Percentiles rank a stretch among this genome's conserved stretches.
Conservation (phyloP, 768 basidiomycete genomes). For the Pulveroboletus ravenelii region DNA sequence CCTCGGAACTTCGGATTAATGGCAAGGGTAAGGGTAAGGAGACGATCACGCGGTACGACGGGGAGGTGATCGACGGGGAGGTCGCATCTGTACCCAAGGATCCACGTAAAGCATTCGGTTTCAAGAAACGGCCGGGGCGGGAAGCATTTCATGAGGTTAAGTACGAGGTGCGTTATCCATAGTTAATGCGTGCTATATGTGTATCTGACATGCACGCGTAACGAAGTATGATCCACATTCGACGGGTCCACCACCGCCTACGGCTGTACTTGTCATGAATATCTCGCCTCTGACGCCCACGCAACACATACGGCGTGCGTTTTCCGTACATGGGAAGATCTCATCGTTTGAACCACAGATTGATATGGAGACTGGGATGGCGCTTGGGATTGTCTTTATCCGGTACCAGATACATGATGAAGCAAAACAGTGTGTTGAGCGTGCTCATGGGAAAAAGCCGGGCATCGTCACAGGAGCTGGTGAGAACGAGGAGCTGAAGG, state of each 20-base stretch:
- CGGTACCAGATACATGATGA: slow-evolving; percentile 62
- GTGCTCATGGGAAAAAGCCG: slow-evolving; percentile 61
- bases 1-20: slow-evolving; percentile 40
- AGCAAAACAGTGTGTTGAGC: slow-evolving; percentile 60
- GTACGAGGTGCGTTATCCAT: slow-evolving; percentile 49
- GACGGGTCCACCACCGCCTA: slow-evolving; percentile 65
- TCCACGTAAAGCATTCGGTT: slow-evolving; percentile 47
- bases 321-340: slow-evolving; percentile 59
- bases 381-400: slow-evolving; percentile 78
- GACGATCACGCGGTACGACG: slow-evolving; percentile 47
- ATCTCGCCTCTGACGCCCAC: slow-evolving; percentile 70
- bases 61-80: slow-evolving; percentile 47
- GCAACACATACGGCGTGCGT: slow-evolving; percentile 59
- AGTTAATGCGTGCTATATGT: background rate
- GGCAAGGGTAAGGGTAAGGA: slow-evolving; percentile 67
- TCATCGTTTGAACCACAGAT: slow-evolving; percentile 70
- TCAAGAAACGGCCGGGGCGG: slow-evolving; percentile 30
- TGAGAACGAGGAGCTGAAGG: slow-evolving; percentile 61
- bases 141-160: slow-evolving; percentile 41
- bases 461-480: slow-evolving; percentile 40
- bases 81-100: slow-evolving; percentile 42
- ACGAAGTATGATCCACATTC: slow-evolving; percentile 72
- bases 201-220: slow-evolving; percentile 1
- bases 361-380: slow-evolving; percentile 73
- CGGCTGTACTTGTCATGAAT: slow-evolving; percentile 65